A percentile compares a stretch with the other conserved stretches of the same genome.
These are phyloP conservation scores for Anthracocystis panici-leucophaei DNA, from an alignment of 1,284 basidiomycete genomes.

Conservation along the genomic window DNA sequence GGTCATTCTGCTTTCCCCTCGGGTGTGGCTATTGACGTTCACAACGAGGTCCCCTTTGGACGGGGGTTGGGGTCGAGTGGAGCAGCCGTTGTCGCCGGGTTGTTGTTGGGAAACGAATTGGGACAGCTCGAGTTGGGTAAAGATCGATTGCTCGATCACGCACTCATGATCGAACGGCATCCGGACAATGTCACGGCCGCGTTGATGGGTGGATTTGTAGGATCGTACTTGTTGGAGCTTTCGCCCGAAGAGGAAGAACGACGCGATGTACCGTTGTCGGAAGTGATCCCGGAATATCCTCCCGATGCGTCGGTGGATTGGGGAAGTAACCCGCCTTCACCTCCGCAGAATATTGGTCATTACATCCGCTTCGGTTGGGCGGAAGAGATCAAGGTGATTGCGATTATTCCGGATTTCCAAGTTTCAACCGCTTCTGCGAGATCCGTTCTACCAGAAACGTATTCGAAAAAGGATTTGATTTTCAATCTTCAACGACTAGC, in stretches of 20 bases:
- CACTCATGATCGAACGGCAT: constrained; percentile 98
- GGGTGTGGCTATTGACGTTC: constrained; percentile 76
- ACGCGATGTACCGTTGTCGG: constrained; percentile 90
- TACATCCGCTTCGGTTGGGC: constrained; percentile 93
- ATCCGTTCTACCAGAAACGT: constrained; percentile 83
- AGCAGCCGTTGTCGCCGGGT: constrained; percentile 96
- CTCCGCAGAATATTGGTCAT: constrained; percentile 92
- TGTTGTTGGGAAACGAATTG: constrained; percentile 86
- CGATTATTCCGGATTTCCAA: constrained; percentile 95
- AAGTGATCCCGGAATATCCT: constrained; percentile 97
- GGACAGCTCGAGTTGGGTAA: constrained; percentile 80
- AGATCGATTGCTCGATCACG: constrained; percentile 89
- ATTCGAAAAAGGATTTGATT: constrained; percentile 89
- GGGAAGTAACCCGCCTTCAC: constrained; percentile 87
- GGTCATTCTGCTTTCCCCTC: constrained; percentile 79
- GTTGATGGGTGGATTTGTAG: constrained; percentile 97
- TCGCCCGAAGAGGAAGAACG: constrained; percentile 73
- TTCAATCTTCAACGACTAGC: constrained; percentile 98
- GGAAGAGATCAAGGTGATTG: constrained; percentile 87
- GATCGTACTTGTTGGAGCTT: constrained; percentile 92
- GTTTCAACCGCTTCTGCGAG: constrained; percentile 94
- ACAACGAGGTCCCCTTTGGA: constrained; percentile 97
- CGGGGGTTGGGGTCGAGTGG: constrained; percentile 96
- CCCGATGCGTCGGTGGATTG: constrained; percentile 89
- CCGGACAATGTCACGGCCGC: constrained; percentile 99